A percentile compares a stretch with the other conserved stretches of the same genome.
These are phyloP conservation scores for Saccharomyces jurei DNA, from an alignment of 805 yeast genomes.

Conservation along the genomic window DNA sequence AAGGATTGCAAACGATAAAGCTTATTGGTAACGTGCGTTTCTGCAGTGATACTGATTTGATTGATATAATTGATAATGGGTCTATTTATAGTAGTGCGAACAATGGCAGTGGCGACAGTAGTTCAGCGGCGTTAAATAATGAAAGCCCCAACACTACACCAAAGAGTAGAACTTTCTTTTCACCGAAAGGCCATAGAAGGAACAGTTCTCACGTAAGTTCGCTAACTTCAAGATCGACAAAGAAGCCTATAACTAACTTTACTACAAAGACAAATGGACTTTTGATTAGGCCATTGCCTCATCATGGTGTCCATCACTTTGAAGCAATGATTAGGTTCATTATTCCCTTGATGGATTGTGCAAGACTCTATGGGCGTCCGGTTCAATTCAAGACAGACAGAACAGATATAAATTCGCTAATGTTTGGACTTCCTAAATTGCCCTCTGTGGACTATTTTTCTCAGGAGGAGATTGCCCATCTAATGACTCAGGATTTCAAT, in stretches of 20 bases:
- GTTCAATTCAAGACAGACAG: constrained; percentile 47
- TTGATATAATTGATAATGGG: not conserved
- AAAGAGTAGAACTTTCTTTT: constrained; percentile 11
- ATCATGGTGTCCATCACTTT: constrained; percentile 56
- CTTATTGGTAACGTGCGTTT: not conserved
- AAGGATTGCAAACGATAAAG: not conserved
- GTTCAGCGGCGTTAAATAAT: not conserved
- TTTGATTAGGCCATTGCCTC: constrained; percentile 54
- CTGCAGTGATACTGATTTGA: not conserved
- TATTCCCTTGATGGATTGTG: constrained; percentile 59
- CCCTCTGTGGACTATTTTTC: constrained; percentile 54
- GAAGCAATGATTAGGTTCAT: constrained; percentile 63
- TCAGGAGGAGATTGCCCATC: constrained; percentile 10
- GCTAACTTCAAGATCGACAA: constrained; percentile 5
- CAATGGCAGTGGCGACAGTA: not conserved
- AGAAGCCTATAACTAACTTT: constrained; percentile 4
- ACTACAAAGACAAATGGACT: constrained; percentile 23
- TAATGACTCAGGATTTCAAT: not conserved
- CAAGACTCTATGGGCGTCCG: constrained; percentile 70
- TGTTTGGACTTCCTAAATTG: constrained; percentile 65
- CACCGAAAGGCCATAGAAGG: constrained; percentile 8
- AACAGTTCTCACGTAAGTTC: constrained; percentile 9
- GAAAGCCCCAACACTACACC: not conserved
- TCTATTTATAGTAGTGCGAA: not conserved
- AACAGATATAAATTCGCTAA: constrained; percentile 42